Evolutionary conservation across 2,329 filamentous ascomycete species (phyloP), one percentile per base, ranked within the genome.

Genomic region (Lasiodiplodia sp.): DNA sequence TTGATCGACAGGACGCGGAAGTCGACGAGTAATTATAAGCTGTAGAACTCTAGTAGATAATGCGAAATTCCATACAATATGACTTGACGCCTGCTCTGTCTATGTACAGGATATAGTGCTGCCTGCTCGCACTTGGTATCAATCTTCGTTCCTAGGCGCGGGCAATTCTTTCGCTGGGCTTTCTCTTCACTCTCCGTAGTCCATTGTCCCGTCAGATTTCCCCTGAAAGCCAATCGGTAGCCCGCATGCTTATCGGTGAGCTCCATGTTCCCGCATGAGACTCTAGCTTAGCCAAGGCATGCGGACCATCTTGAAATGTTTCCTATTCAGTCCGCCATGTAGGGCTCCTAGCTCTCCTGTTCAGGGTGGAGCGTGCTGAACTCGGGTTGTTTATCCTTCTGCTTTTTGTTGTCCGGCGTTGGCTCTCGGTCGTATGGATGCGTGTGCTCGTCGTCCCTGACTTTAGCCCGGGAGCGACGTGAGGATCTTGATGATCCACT

Each of bases 381-480:
- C 5, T 53, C 51, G 23, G 21, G 8, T 23, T 10, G 23, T 21
- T 18, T 53, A 28, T 37, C 28, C 16, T 28, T 56, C 18, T 60
- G n/a, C 37, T n/a, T 60, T 4, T 28, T 55, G 7, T 28, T 44
- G 2, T 28, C 40, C 2, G 55, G 21, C 16, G 49, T 62, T 7
- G 12, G 14, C 16, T 49, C 58, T 18, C 25, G 58, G 58, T 62
- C 58, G 58, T 62, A 62, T 3, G 58, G 58, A 21, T 62, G 58
- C 7, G 25, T 62, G 58, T 62, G 34, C 18, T 11, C 14, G 18
- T 62, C 58, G 25, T 21, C 38, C 14, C 34, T 16, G n/a, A 21
- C 25, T 16, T 11, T 38, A 1, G 5, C 14, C 25, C 16, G 31
- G 12, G 51, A 18, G 10, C 23, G 51, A 18, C 38, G 21, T 11